Percentiles rank a stretch among this genome's conserved stretches.
These are phyloP conservation scores for Rehmannia glutinosa DNA, from an alignment of 257 asterid genomes.

Conservation along the genomic window DNA sequence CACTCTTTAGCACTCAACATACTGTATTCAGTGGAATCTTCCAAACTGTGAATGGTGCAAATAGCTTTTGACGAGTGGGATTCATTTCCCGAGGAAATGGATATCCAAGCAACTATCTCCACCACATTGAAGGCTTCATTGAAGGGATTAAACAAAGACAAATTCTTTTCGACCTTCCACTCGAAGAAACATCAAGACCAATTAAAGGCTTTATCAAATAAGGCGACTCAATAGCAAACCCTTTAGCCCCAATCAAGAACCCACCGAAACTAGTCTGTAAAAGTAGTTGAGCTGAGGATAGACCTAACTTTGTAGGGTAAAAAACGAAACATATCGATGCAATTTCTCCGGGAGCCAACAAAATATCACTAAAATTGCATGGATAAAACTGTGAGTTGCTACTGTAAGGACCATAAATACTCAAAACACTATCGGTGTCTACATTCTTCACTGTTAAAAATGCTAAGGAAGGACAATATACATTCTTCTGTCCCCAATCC, in stretches of 20 bases:
- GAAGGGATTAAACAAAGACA: conserved; percentile 66
- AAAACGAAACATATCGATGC: conserved; percentile 53
- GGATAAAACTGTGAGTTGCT: conserved; percentile 65
- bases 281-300: conserved; percentile 51
- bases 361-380: conserved; percentile 48
- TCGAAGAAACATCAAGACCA: conserved; percentile 40
- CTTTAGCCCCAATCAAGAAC: conserved; percentile 60
- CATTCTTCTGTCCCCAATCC: conserved; percentile 59
- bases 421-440: conserved; percentile 31
- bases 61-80: conserved; percentile 33
- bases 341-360: conserved; percentile 62
- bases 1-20: conserved; percentile 33
- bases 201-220: conserved; percentile 40
- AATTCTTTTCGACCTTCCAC: conserved; percentile 56
- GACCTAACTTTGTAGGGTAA: conserved; percentile 48
- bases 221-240: conserved; percentile 61
- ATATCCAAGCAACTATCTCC: conserved; percentile 65
- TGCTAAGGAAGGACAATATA: conserved; percentile 50
- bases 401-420: conserved; percentile 48
- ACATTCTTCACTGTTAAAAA: conserved; percentile 49
- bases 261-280: conserved; percentile 77
- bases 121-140: conserved; percentile 59
- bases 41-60: conserved; percentile 27
- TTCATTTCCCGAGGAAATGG: conserved; percentile 44
- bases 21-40: conserved; percentile 27